A percentile compares a stretch with the other conserved stretches of the same genome.
Evolutionary conservation across 495 filamentous ascomycete genomes (phyloP).

Genomic region (Trichoderma parareesei): DNA sequence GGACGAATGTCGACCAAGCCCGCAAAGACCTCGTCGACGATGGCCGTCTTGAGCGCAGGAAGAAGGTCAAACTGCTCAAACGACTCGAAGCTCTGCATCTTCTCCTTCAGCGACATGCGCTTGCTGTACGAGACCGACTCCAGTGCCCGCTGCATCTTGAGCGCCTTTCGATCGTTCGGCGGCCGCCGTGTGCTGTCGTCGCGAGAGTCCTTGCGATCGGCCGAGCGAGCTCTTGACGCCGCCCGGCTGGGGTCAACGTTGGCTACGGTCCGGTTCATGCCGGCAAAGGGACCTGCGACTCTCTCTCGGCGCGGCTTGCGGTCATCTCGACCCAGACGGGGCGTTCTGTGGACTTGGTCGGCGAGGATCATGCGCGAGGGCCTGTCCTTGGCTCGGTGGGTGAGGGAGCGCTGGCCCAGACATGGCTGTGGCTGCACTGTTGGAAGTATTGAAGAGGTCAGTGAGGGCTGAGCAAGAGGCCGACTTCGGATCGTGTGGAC

Average conservation of each 20-base stretch:
- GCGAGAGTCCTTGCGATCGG: constrained; percentile 17
- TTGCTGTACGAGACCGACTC: constrained; percentile 64
- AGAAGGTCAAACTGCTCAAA: constrained; percentile 76
- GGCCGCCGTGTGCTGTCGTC: constrained; percentile 26
- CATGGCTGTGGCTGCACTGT: constrained; percentile 21
- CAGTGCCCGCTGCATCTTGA: constrained; percentile 89
- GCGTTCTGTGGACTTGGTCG: constrained; percentile 51
- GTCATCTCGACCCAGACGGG: constrained; percentile 33
- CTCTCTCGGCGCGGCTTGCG: constrained; percentile 28
- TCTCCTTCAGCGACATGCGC: constrained; percentile 58
- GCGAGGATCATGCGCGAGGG: constrained; percentile 77
- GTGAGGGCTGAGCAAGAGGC: background rate
- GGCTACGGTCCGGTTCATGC: constrained; percentile 69
- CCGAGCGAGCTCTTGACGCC: constrained; percentile 25
- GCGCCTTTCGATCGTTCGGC: constrained; percentile 55
- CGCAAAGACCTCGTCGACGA: constrained; percentile 60
- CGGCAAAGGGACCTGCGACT: constrained; percentile 58
- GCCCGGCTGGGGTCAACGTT: constrained; percentile 34
- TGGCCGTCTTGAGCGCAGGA: constrained; percentile 62
- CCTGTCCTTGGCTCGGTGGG: constrained; percentile 27
- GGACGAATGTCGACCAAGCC: constrained; percentile 64
- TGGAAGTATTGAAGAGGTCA: background rate
- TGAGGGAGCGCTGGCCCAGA: constrained; percentile 26
- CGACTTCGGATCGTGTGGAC: background rate
- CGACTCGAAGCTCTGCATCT: constrained; percentile 57